Evolutionary conservation across 176 grass and related monocot species (phyloP).

Genomic region (Themeda triandra): DNA sequence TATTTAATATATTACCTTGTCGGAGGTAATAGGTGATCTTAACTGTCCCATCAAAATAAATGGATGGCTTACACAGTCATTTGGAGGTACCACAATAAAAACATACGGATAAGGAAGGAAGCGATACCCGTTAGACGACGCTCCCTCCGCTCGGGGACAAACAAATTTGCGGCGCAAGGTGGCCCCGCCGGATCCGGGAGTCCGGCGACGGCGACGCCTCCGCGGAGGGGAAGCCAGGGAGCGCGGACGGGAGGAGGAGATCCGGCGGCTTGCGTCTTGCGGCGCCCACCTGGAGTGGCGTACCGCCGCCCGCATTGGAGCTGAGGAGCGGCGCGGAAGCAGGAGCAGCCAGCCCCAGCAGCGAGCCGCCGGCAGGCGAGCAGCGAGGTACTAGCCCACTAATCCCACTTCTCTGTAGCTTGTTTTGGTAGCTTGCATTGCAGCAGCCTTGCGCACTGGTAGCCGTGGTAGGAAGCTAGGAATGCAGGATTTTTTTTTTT

Average conservation of each 20-base stretch:
- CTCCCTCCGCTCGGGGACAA: too few relatives aligned
- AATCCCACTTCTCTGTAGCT: background rate
- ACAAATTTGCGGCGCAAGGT: background rate
- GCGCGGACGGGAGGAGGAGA: too few relatives aligned
- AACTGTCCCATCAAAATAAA: too few relatives aligned
- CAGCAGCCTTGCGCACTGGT: background rate
- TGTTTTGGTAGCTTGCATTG: background rate
- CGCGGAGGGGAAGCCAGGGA: too few relatives aligned
- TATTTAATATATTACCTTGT: too few relatives aligned
- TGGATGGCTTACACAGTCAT: too few relatives aligned
- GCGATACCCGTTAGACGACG: too few relatives aligned
- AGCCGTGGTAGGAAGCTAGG: background rate
- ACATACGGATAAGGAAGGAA: too few relatives aligned
- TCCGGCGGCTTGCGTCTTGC: background rate
- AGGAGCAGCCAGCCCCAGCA: background rate
- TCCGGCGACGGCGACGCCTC: background rate
- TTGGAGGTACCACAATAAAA: too few relatives aligned
- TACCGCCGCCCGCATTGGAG: background rate
- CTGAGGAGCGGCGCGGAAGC: background rate
- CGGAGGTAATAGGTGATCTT: too few relatives aligned
- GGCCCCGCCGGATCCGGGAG: background rate
- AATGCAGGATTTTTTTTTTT: too few relatives aligned
- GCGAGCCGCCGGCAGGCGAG: background rate
- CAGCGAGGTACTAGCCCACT: background rate
- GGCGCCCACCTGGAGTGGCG: background rate